These are phyloP conservation scores for Globisporangium irregulare DNA, from an alignment of 352 stramenopile species.

Conservation along the genomic window DNA sequence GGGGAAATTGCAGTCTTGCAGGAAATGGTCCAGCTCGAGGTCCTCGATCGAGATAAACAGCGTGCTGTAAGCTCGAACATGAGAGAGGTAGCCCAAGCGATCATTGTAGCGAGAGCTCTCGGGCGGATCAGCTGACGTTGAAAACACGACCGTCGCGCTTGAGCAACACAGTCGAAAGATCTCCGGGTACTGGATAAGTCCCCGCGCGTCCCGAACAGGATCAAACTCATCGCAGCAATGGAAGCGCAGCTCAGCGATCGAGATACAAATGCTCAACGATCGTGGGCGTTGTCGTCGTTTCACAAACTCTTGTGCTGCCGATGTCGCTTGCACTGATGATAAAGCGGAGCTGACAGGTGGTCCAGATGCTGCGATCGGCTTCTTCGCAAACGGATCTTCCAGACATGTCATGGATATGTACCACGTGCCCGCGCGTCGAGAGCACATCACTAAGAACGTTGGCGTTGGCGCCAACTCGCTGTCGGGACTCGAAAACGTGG, in stretches of 20 bases:
- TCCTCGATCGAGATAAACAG: slow-evolving; percentile 45
- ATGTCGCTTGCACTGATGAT: slow-evolving; percentile 19
- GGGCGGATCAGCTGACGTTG: slow-evolving; percentile 45
- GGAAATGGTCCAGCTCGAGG: slow-evolving; percentile 67
- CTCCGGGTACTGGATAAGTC: slow-evolving; percentile 54
- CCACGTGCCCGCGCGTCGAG: slow-evolving; percentile 69
- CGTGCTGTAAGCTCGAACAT: slow-evolving; percentile 62
- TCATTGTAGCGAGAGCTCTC: slow-evolving; percentile 41
- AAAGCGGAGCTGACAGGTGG: slow-evolving; percentile 8
- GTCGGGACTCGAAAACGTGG: slow-evolving; percentile 36
- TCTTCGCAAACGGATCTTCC: slow-evolving; percentile 36
- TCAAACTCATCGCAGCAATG: slow-evolving; percentile 70
- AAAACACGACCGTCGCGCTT: slow-evolving; percentile 41
- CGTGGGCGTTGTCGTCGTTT: slow-evolving; percentile 15
- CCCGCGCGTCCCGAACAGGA: slow-evolving; percentile 27
- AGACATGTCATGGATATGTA: slow-evolving; percentile 62
- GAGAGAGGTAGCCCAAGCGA: slow-evolving; percentile 60
- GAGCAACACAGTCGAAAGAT: slow-evolving; percentile 43
- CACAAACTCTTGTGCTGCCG: slow-evolving; percentile 1
- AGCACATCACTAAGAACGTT: slow-evolving; percentile 71
- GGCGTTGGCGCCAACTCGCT: slow-evolving; percentile 13
- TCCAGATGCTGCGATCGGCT: slow-evolving; percentile 14
- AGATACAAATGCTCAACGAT: slow-evolving; percentile 37
- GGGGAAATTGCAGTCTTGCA: slow-evolving; percentile 72
- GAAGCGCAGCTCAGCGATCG: slow-evolving; percentile 41